phyloP scores from a whole-genome alignment of 495 filamentous ascomycete genomes.

The Penicillium cinerascens region DNA sequence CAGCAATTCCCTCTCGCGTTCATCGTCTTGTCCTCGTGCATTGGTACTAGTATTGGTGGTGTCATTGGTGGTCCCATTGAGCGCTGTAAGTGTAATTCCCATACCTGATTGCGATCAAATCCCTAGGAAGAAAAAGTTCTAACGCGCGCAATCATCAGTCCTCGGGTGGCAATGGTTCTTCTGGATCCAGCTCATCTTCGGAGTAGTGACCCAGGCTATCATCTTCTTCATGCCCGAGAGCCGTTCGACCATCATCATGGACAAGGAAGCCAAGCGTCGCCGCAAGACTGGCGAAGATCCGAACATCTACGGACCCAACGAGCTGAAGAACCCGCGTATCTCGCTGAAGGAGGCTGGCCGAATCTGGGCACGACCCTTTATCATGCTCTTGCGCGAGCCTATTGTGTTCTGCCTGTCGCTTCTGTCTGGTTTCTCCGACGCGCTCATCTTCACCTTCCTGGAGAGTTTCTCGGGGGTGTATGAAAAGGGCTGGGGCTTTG shows the following conservation, averaged over 20 bases:
- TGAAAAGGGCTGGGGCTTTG: slow-evolving; percentile 58
- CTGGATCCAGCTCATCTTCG: slow-evolving; percentile 78
- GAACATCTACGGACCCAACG: slow-evolving; percentile 62
- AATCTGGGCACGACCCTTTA: slow-evolving; percentile 68
- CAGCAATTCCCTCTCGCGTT: slow-evolving; percentile 65
- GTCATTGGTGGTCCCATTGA: slow-evolving; percentile 75
- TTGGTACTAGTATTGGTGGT: slow-evolving; percentile 70
- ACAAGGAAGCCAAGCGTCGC: slow-evolving; percentile 59
- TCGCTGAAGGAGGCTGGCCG: slow-evolving; percentile 50
- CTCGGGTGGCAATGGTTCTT: slow-evolving; percentile 71
- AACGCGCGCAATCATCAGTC: slow-evolving; percentile 4
- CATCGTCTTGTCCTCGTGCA: slow-evolving; percentile 70
- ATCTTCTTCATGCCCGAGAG: slow-evolving; percentile 67
- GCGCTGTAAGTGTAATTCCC: slow-evolving; percentile 32
- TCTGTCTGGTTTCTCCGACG: slow-evolving; percentile 70
- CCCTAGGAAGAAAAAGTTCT: no score
- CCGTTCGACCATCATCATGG: slow-evolving; percentile 62
- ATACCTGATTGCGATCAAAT: no score
- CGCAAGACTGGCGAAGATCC: slow-evolving; percentile 51
- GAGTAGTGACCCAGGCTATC: slow-evolving; percentile 58
- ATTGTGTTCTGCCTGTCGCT: slow-evolving; percentile 68
- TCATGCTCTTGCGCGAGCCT: slow-evolving; percentile 70
- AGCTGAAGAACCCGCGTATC: slow-evolving; percentile 51
- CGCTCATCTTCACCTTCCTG: slow-evolving; percentile 76
- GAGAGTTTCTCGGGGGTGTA: slow-evolving; percentile 63